A percentile compares a stretch with the other conserved stretches of the same genome.
phyloP scores from a whole-genome alignment of 441 rosid species.

The Theobroma grandiflorum region DNA sequence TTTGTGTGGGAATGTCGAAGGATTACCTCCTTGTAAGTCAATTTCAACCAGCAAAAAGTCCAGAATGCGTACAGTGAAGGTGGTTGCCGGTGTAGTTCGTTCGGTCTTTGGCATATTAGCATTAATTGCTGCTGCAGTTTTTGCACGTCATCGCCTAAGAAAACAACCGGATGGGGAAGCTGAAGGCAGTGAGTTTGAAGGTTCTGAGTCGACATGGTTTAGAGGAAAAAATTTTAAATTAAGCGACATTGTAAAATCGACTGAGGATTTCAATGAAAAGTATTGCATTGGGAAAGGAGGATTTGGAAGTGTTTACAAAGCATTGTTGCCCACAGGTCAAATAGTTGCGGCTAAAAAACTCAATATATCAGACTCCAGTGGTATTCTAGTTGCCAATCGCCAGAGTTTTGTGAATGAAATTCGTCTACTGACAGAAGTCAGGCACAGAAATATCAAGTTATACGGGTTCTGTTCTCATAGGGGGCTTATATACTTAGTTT shows the following conservation, averaged over 20 bases:
- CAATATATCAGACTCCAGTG: conserved; percentile 42
- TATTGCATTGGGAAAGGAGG: conserved; percentile 76
- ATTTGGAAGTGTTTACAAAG: conserved; percentile 68
- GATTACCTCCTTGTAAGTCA: conserved; percentile 49
- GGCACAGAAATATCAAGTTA: conserved; percentile 77
- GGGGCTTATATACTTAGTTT: conserved; percentile 59
- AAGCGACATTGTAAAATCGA: conserved; percentile 60
- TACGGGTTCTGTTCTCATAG: conserved; percentile 55
- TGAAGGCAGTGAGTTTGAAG: neutral
- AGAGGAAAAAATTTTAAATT: conserved; percentile 52
- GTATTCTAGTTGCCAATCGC: conserved; percentile 43
- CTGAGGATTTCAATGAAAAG: conserved; percentile 54
- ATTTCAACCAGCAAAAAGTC: conserved; percentile 33
- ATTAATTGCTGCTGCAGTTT: neutral
- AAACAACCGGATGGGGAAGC: neutral
- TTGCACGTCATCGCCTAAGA: neutral
- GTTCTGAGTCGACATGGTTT: conserved; percentile 48
- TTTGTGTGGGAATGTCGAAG: conserved; percentile 57
- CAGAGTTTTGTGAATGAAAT: conserved; percentile 70
- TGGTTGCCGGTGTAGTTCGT: neutral
- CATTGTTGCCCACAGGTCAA: conserved; percentile 50
- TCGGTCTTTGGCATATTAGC: neutral
- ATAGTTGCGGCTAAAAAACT: conserved; percentile 66
- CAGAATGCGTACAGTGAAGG: neutral
- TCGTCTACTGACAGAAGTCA: conserved; percentile 51